phyloP scores from a whole-genome alignment of 441 rosid species.

The Syzygium malaccense region DNA sequence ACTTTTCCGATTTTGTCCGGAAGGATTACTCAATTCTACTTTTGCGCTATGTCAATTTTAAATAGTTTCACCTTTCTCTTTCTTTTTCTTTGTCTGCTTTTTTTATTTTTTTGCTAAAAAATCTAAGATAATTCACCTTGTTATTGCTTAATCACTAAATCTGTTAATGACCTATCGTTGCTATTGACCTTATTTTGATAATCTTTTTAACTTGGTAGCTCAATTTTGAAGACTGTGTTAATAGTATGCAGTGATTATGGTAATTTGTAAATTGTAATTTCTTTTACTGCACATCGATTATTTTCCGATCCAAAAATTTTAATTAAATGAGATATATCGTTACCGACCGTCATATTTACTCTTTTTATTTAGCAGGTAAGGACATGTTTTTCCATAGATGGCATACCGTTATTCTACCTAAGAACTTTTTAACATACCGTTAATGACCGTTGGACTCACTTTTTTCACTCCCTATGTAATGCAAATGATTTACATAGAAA shows the following conservation, averaged over 20 bases:
- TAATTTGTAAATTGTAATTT: neutral
- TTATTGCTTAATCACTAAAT: neutral
- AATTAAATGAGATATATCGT: neutral
- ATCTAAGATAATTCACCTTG: neutral
- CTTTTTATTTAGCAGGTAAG: neutral
- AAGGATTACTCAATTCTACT: neutral
- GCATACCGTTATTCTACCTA: neutral
- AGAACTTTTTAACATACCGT: neutral
- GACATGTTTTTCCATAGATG: neutral
- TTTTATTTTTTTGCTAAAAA: neutral
- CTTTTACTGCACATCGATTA: neutral
- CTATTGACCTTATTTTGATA: neutral
- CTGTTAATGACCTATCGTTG: neutral
- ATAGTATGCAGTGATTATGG: neutral
- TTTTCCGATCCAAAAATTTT: neutral
- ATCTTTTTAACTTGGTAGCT: neutral
- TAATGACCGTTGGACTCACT: neutral
- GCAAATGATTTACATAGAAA: neutral
- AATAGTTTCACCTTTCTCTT: neutral
- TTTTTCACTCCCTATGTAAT: neutral
- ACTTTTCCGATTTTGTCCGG: neutral
- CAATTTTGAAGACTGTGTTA: neutral
- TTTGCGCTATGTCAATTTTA: neutral
- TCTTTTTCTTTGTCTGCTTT: neutral
- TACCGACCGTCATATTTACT: neutral